phyloP scores from a whole-genome alignment of 768 basidiomycete genomes.

The Suillus americanus region DNA sequence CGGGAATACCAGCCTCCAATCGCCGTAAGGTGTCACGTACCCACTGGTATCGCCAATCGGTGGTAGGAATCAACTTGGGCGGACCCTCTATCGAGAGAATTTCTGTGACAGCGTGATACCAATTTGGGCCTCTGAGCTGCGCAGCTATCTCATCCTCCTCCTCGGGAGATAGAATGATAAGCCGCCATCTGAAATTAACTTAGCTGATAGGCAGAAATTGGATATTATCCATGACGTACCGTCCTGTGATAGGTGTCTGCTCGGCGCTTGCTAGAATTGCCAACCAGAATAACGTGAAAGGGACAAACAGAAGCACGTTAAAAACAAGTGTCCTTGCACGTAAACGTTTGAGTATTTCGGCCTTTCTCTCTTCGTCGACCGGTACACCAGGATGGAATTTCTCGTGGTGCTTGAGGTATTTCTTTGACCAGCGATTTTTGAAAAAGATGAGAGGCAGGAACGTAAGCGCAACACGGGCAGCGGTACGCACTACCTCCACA shows the following conservation, averaged over 20 bases:
- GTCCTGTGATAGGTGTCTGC: conserved; percentile 80
- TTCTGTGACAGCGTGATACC: conserved; percentile 81
- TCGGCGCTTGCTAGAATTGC: conserved; percentile 75
- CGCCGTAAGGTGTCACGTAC: conserved; percentile 74
- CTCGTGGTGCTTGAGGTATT: conserved; percentile 47
- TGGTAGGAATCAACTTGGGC: conserved; percentile 61
- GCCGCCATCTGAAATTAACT: conserved; percentile 61
- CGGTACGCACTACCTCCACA: conserved; percentile 67
- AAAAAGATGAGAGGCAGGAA: conserved; percentile 70
- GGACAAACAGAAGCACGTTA: conserved; percentile 59
- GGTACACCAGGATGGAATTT: conserved; percentile 39
- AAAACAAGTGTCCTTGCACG: conserved; percentile 49
- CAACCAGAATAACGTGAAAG: conserved; percentile 60
- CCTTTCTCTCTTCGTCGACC: conserved; percentile 53
- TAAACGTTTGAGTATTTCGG: conserved; percentile 45
- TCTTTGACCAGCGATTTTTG: conserved; percentile 52
- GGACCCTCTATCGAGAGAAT: conserved; percentile 69
- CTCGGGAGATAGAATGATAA: conserved; percentile 88
- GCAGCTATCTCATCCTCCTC: conserved; percentile 89
- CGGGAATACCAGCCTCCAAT: conserved; percentile 74
- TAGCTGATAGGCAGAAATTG: neutral
- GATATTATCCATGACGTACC: conserved; percentile 44
- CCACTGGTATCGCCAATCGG: conserved; percentile 92
- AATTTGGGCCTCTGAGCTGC: conserved; percentile 80
- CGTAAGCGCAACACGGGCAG: conserved; percentile 70